Evolutionary conservation across 352 stramenopile genomes (phyloP).

Genomic region (Globisporangium uncinulatum): DNA sequence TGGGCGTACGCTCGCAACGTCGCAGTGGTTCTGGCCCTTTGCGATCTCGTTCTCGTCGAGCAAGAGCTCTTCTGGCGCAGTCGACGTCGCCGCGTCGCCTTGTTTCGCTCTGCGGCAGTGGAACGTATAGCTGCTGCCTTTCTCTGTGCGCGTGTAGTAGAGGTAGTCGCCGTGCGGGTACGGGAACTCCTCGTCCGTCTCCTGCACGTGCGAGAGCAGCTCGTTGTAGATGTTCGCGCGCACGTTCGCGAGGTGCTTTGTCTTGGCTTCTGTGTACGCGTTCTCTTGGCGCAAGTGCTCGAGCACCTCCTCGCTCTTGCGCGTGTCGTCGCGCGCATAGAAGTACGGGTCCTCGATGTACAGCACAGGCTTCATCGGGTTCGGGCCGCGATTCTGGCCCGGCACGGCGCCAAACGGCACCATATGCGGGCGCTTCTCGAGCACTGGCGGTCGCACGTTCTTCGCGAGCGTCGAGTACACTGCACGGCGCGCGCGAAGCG

Average conservation of each 20-base stretch:
- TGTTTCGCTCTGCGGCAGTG: constrained; percentile 73
- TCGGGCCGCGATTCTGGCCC: constrained; percentile 72
- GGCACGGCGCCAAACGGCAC: constrained; percentile 76
- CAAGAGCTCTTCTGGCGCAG: constrained; percentile 83
- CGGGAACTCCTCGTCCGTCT: constrained; percentile 81
- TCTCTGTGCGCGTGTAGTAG: constrained; percentile 88
- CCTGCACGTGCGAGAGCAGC: constrained; percentile 87
- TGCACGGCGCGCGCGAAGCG: constrained; percentile 46
- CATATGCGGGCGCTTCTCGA: constrained; percentile 73
- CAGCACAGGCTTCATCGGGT: constrained; percentile 87
- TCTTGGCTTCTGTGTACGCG: constrained; percentile 87
- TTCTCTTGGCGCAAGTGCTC: constrained; percentile 93
- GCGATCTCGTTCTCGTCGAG: constrained; percentile 94
- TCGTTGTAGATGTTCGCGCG: constrained; percentile 91
- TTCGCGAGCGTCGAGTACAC: constrained; percentile 53
- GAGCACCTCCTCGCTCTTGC: constrained; percentile 90
- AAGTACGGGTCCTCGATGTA: constrained; percentile 93
- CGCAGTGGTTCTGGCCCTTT: constrained; percentile 77
- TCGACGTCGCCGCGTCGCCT: constrained; percentile 28
- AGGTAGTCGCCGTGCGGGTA: constrained; percentile 77
- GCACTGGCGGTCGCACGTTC: constrained; percentile 41
- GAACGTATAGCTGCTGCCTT: constrained; percentile 78
- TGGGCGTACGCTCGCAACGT: constrained; percentile 65
- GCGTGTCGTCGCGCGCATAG: constrained; percentile 93
- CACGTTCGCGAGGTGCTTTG: constrained; percentile 75